Evolutionary conservation across 116 monocot species (phyloP).

Genomic region (Papilionanthe hybrid): DNA sequence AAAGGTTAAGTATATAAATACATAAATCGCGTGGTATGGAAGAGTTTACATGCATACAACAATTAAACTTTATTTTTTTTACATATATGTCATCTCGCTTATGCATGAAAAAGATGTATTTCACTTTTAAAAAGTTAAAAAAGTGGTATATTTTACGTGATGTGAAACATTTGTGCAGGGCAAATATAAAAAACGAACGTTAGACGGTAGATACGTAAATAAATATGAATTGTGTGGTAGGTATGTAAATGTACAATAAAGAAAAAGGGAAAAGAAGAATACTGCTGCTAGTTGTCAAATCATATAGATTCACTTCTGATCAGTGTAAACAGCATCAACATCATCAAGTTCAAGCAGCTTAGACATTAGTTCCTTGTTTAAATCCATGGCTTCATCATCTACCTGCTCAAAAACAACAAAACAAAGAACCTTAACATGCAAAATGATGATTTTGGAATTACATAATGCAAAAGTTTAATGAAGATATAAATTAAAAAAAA

Average conservation of each 20-base stretch:
- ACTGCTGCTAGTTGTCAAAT: background rate
- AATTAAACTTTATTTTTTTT: too few species aligned
- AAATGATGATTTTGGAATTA: background rate
- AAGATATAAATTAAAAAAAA: background rate
- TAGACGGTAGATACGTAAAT: too few species aligned
- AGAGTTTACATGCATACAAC: too few species aligned
- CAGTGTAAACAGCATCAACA: slow-evolving; percentile 85
- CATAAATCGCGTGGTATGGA: too few species aligned
- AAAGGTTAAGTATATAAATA: too few species aligned
- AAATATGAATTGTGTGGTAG: too few species aligned
- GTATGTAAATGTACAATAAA: background rate
- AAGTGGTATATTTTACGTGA: too few species aligned
- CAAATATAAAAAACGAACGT: too few species aligned
- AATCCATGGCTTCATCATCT: slow-evolving; percentile 88
- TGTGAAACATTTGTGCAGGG: too few species aligned
- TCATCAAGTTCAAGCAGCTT: slow-evolving; percentile 93
- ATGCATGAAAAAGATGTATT: too few species aligned
- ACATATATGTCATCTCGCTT: too few species aligned
- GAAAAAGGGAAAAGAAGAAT: background rate
- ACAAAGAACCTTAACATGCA: background rate
- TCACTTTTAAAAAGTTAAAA: too few species aligned
- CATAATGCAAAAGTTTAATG: background rate
- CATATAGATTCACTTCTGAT: slow-evolving; percentile 52
- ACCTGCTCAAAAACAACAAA: slow-evolving; percentile 33
- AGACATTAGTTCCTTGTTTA: slow-evolving; percentile 90